Base-by-base conservation (phyloP, 1,284 basidiomycete genomes). In the Papiliotrema flavescens region DNA sequence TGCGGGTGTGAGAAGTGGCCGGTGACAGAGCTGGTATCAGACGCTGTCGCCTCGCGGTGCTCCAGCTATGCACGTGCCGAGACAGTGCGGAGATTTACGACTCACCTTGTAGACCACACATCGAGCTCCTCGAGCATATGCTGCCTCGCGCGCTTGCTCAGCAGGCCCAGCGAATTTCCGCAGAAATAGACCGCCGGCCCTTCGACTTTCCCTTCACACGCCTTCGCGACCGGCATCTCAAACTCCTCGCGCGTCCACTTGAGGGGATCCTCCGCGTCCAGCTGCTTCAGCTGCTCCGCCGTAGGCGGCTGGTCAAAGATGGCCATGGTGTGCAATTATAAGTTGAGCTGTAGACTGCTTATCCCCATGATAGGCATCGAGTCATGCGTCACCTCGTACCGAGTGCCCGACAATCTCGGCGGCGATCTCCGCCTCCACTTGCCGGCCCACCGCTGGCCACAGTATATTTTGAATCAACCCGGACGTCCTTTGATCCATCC, bases 1-100 rank as follows among this genome's bases (percentile, higher is more conserved):
- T 88, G 80, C 7, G 90, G 89, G 75, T 98, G 95, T 63, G 84
- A 80, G 76, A 95, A 95, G 77, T 98, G 96, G 14, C 90, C 96
- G 44, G 87, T 81, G 35, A 98, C 94, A 15, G 84, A 93, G 63
- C 93, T 95, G 54, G 17, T 36, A 17, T 40, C 20, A 40, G 39
- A 5, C 4, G 17, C n/a, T n/a, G n/a, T n/a, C n/a, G n/a, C n/a
- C n/a, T n/a, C n/a, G n/a, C n/a, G n/a, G n/a, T n/a, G n/a, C n/a
- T n/a, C n/a, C n/a, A n/a, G n/a, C n/a, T n/a, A n/a, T n/a, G n/a
- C n/a, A n/a, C n/a, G n/a, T n/a, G n/a, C n/a, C n/a, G n/a, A n/a
- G 28, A 32, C 11, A 6, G 28, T 11, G 28, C 28, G 28, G 6
- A 32, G 28, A 32, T 32, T 6, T 32, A 6, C 28, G 28, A 61